A percentile compares a stretch with the other conserved stretches of the same genome.
These are phyloP conservation scores for Alternaria consortialis DNA, from an alignment of 2,329 filamentous ascomycete species.

Conservation along the genomic window DNA sequence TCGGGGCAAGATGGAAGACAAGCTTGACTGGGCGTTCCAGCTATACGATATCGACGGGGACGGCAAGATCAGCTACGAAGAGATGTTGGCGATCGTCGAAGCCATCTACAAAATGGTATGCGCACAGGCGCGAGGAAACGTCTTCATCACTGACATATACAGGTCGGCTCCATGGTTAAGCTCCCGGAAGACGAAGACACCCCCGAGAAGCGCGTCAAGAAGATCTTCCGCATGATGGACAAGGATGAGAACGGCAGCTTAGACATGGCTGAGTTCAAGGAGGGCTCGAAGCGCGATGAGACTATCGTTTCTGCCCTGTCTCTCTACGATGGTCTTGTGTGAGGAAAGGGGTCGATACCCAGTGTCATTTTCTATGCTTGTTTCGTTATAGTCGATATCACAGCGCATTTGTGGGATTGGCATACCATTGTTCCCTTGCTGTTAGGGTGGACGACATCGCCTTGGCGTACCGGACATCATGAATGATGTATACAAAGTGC, in stretches of 20 bases:
- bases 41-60: constrained; percentile 99
- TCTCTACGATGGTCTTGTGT: constrained; percentile 95
- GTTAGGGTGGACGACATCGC: constrained; percentile 40
- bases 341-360: constrained; percentile 35
- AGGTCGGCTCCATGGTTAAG: constrained; percentile 99
- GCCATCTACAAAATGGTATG: constrained; percentile 99
- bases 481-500: constrained; percentile 46
- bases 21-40: constrained; percentile 99
- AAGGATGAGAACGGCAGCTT: constrained; percentile 98
- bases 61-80: constrained; percentile 98
- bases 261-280: constrained; percentile 98
- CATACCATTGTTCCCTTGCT: constrained; percentile 44
- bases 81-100: constrained; percentile 98
- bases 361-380: constrained; percentile 43
- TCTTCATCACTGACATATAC: constrained; percentile 26
- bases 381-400: constrained; percentile 50
- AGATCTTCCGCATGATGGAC: constrained; percentile 99
- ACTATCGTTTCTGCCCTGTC: constrained; percentile 98
- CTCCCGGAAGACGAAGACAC: constrained; percentile 98
- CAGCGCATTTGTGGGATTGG: constrained; percentile 46
- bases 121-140: background rate
- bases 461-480: constrained; percentile 45
- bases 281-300: constrained; percentile 97
- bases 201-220: constrained; percentile 95
- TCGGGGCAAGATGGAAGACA: constrained; percentile 98